Evolutionary conservation across 768 basidiomycete genomes (phyloP), one percentile per base, ranked within the genome.

Genomic region (Xanthoconium purpureum): DNA sequence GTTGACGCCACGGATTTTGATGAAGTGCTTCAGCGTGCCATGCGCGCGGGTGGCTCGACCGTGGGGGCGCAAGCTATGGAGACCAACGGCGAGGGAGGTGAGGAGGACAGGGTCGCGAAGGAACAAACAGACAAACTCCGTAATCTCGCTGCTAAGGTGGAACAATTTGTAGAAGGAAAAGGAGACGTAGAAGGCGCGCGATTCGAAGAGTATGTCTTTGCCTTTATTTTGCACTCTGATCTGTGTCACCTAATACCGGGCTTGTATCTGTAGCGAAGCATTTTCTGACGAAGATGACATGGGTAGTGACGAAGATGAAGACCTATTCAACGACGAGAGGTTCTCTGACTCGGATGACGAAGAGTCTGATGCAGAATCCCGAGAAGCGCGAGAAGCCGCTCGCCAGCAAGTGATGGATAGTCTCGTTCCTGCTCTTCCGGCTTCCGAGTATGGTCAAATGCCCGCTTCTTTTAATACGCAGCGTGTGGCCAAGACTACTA

Each of bases 401-500:
- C 80, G 83, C 56, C 82, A 84, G 56, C 80, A 78, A 1, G 84
- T 85, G 3, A 85, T 94, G 84, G 86, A 89, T 50, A 82, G 80
- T 51, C 83, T 99, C 36, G 92, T 99, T 5, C 85, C 92, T 2
- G 81, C 80, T 0, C 75, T 99, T 20, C 84, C 87, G 15, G 81
- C 86, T 8, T 82, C 83, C 7, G 94, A 98, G 54, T 99, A 98
- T 71, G 97, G 97, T 8, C 80, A 82, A 66, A 92, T 94, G 90
- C 82, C 88, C 43, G 66, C 88, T 11, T 83, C 83, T 1, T 91
- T 80, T 64, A 87, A 84, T 64, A 90, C 91, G 9, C 90, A 93
- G 64, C 79, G 80, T 48, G 80, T 85, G 9, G 77, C 83, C 6
- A 77, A 76, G 20, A 67, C 74, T 3, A 79, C 76, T 2, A 60